phyloP scores from a whole-genome alignment of 495 filamentous ascomycete genomes.

The Lentithecium fluviatile region DNA sequence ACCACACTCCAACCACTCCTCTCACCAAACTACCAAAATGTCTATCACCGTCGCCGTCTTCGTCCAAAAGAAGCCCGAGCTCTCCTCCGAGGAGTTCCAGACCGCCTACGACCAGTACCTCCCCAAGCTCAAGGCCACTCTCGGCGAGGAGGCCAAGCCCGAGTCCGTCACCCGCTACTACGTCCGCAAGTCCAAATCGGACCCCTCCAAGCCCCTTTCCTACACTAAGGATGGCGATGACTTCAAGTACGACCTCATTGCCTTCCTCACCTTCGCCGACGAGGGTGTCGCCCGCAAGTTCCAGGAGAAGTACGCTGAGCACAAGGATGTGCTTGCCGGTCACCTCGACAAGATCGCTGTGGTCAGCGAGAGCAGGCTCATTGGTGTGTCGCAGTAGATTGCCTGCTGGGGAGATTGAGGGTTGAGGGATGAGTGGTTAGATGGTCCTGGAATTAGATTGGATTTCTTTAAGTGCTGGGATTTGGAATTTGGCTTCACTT shows the following conservation, averaged over 20 bases:
- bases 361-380: slow-evolving; percentile 8
- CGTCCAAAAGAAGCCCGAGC: slow-evolving; percentile 3
- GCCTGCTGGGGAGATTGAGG: not conserved
- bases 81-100: slow-evolving; percentile 9
- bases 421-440: not conserved
- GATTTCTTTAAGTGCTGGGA: too few species aligned
- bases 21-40: not conserved
- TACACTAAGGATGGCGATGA: not conserved
- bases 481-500: not conserved
- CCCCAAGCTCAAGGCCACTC: not conserved
- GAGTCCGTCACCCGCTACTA: slow-evolving; percentile 6
- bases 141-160: not conserved
- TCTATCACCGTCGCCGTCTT: slow-evolving; percentile 16
- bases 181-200: not conserved
- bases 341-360: not conserved
- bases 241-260: slow-evolving; percentile 18
- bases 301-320: slow-evolving; percentile 10
- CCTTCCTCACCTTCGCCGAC: slow-evolving; percentile 7
- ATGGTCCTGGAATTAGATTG: not conserved
- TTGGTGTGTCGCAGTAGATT: not conserved
- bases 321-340: slow-evolving; percentile 1
- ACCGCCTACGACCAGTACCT: slow-evolving; percentile 1
- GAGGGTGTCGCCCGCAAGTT: not conserved
- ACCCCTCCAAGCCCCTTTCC: slow-evolving; percentile 5
- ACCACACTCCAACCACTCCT: not conserved